Conservation (phyloP, 2,329 filamentous ascomycete genomes). For the Calonectria crousiana region DNA sequence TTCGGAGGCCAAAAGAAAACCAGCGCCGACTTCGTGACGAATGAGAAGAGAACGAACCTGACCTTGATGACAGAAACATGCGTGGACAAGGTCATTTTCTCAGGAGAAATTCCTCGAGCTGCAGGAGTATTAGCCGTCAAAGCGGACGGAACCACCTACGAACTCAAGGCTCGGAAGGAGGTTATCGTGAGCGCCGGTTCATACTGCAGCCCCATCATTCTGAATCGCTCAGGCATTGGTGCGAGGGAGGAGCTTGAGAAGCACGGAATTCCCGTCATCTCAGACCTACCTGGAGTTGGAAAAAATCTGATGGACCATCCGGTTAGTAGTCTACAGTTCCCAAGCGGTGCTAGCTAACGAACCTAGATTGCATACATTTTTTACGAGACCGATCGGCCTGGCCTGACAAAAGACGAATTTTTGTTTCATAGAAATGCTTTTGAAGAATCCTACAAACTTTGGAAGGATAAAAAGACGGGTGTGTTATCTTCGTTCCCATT, state of each 20-base stretch:
- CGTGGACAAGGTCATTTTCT: slow-evolving; percentile 65
- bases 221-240: slow-evolving; percentile 66
- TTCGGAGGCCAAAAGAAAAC: slow-evolving; percentile 65
- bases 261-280: slow-evolving; percentile 54
- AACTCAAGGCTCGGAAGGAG: slow-evolving; percentile 52
- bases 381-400: slow-evolving; percentile 66
- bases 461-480: slow-evolving; percentile 69
- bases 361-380: slow-evolving; percentile 67
- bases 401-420: slow-evolving; percentile 65
- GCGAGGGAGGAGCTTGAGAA: slow-evolving; percentile 55
- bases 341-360: neutral
- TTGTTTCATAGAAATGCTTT: slow-evolving; percentile 67
- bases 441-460: slow-evolving; percentile 63
- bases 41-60: slow-evolving; percentile 55
- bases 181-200: slow-evolving; percentile 59
- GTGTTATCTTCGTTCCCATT: slow-evolving; percentile 73
- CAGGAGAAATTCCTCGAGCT: slow-evolving; percentile 54
- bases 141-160: slow-evolving; percentile 54
- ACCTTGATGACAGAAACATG: slow-evolving; percentile 59
- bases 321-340: neutral
- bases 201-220: slow-evolving; percentile 64
- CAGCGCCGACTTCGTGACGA: slow-evolving; percentile 63
- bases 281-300: slow-evolving; percentile 61
- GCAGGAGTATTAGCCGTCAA: slow-evolving; percentile 57
- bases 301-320: slow-evolving; percentile 63